Conservation (phyloP, 345 rosid species). For the Passiflora organensis region DNA sequence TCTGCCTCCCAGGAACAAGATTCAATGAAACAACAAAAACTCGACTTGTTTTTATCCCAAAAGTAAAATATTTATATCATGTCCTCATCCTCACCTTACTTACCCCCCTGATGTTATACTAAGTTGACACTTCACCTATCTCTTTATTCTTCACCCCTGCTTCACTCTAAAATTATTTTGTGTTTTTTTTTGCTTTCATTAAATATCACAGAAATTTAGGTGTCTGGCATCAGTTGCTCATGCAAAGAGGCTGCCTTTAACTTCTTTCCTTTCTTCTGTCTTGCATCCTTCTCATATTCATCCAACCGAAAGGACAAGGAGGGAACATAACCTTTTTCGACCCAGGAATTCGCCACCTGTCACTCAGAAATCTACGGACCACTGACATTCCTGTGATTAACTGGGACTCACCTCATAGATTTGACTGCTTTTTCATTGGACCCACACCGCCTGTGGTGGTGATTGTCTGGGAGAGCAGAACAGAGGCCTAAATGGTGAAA, state of each 20-base stretch:
- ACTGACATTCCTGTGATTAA: background rate
- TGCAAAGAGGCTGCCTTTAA: background rate
- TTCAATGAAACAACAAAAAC: too few species aligned
- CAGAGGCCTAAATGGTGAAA: background rate
- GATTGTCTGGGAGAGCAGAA: background rate
- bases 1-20: too few species aligned
- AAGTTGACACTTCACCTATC: conserved; percentile 10
- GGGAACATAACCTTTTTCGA: background rate
- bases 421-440: background rate
- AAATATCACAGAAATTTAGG: background rate
- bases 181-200: too few species aligned
- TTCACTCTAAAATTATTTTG: background rate
- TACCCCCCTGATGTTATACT: background rate
- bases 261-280: background rate
- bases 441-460: background rate
- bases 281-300: background rate
- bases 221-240: background rate
- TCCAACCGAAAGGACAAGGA: conserved; percentile 7
- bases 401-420: background rate
- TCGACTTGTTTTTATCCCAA: too few species aligned
- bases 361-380: background rate
- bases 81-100: background rate
- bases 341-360: conserved; percentile 5
- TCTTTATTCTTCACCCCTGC: background rate
- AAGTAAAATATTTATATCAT: background rate